phyloP scores from a whole-genome alignment of 306 rosid genomes.

The Quercus cerris region DNA sequence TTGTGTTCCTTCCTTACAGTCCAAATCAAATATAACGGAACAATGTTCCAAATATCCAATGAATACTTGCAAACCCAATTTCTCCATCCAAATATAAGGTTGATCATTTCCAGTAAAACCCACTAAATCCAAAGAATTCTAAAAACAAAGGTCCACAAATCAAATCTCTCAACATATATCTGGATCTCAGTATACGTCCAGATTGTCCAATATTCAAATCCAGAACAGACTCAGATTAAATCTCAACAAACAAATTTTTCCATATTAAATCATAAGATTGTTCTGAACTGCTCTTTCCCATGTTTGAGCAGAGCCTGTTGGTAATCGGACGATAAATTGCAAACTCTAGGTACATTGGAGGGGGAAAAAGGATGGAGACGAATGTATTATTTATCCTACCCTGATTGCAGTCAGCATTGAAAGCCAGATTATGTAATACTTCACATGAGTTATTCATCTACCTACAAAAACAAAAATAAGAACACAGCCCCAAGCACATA shows the following conservation, averaged over 20 bases:
- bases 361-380: neutral
- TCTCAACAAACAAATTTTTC: neutral
- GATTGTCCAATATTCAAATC: neutral
- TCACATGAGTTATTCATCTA: neutral
- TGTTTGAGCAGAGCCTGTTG: neutral
- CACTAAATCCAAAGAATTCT: no score
- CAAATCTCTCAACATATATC: neutral
- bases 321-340: neutral
- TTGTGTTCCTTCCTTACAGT: no score
- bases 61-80: no score
- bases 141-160: no score
- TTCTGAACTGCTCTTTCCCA: neutral
- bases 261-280: neutral
- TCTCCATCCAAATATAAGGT: no score
- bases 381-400: neutral
- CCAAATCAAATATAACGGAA: no score
- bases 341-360: neutral
- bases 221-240: no score
- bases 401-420: neutral
- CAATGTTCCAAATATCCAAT: no score
- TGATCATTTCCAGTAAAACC: no score
- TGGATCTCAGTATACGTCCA: neutral
- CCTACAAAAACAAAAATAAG: neutral
- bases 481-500: neutral
- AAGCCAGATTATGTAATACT: neutral